These are phyloP conservation scores for Schoenoplectus tabernaemontani DNA, from an alignment of 202 grass and related monocot genomes.

Conservation along the genomic window DNA sequence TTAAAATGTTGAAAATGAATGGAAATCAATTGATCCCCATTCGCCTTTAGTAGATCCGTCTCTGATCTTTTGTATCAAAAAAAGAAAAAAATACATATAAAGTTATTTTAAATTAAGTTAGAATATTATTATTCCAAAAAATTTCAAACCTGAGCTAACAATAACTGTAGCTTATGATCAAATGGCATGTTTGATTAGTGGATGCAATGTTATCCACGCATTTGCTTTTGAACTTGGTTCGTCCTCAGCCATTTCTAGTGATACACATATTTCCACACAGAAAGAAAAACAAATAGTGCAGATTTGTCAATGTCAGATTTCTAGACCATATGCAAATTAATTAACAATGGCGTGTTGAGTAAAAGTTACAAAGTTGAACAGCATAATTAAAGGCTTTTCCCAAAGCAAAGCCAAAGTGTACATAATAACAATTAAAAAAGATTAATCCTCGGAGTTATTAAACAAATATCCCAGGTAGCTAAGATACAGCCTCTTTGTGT, in stretches of 20 bases:
- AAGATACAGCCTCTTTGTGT: conserved; percentile 12
- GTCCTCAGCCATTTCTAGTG: neutral
- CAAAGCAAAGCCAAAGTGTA: conserved; percentile 28
- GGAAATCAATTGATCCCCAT: no score
- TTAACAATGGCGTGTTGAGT: conserved; percentile 16
- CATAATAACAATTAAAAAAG: neutral
- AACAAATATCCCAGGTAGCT: conserved; percentile 22
- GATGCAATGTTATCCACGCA: neutral
- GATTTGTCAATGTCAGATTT: conserved; percentile 23
- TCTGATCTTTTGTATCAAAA: no score
- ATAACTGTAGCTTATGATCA: neutral
- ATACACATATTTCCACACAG: neutral
- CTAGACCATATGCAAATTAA: neutral
- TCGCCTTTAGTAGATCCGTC: no score
- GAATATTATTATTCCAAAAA: neutral
- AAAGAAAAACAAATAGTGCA: neutral
- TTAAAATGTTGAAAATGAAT: no score
- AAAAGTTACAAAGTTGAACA: conserved; percentile 35
- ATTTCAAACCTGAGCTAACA: neutral
- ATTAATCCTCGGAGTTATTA: conserved; percentile 16
- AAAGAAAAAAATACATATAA: no score
- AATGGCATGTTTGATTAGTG: neutral
- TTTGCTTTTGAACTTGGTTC: neutral
- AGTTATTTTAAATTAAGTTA: neutral
- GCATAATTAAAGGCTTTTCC: conserved; percentile 28